Evolutionary conservation across 1,139 yeast species (phyloP), one percentile per base, ranked within the genome.

Genomic region (Yamadazyma siamensis): DNA sequence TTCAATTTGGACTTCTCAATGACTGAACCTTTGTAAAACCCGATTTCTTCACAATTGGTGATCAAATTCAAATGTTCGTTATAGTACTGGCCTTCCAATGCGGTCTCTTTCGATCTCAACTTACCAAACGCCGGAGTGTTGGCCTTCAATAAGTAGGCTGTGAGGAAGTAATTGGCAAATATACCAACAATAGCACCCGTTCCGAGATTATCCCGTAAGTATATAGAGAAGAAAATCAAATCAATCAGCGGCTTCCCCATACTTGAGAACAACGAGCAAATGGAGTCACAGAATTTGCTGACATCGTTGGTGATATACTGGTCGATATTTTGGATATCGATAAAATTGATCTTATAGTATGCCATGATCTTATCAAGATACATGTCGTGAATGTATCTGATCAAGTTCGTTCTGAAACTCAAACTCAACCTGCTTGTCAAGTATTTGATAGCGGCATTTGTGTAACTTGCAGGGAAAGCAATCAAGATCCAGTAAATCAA

Each of bases 181-280:
- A 89, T 84, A 13, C 95, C 96, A 24, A 75, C 60, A 14, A 88
- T 77, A 9, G 96, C 96, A 12, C 85, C 72, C 16, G 87, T 79
- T 5, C 97, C 97, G 48, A 89, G 72, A 48, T 82, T 86, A 49
- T 82, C 89, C 43, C 94, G 67, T 44, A 89, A 70, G 58, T 89
- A 94, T 21, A 84, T 76, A 0, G 95, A 78, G 59, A 89, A 89
- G 49, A 89, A 81, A n/a, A 86, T 71, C 50, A 89, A 64, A 54
- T 89, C 97, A 36, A 88, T 83, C 34, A 85, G 73, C 14, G 97
- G 96, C 55, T 89, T 89, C 29, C 96, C 96, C 64, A 88, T 77
- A 47, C 80, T 83, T 4, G 96, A 84, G 54, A 87, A 87, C 32
- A 89, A 71, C 1, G 91, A 79, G 31, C 95, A 83, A 19, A 88